Percentiles rank a stretch among this genome's conserved stretches.
These are phyloP conservation scores for Phialocephala subalpina DNA, from an alignment of 2,329 filamentous ascomycete species.

Conservation along the genomic window DNA sequence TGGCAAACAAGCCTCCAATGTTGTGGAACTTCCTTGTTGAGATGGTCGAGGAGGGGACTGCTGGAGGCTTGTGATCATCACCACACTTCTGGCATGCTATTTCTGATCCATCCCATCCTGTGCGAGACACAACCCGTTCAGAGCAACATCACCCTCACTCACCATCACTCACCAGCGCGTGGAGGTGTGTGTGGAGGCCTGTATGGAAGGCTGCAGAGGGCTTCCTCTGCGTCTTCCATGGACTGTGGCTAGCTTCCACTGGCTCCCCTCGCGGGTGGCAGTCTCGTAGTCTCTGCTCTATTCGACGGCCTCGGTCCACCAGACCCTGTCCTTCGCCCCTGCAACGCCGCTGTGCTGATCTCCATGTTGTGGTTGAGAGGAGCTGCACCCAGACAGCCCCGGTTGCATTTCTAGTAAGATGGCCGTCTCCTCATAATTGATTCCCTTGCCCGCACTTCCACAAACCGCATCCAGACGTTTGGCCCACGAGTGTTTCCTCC, in stretches of 20 bases:
- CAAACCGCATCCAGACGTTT: conserved; percentile 32
- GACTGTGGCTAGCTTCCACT: conserved; percentile 3
- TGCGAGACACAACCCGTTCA: too few species aligned
- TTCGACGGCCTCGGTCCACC: conserved; percentile 4
- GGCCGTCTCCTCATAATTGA: conserved; percentile 38
- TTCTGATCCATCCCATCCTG: conserved; percentile 19
- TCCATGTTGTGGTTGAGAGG: conserved; percentile 24
- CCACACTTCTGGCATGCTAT: conserved; percentile 11
- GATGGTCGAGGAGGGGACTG: conserved; percentile 10
- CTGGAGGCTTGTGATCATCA: conserved; percentile 27
- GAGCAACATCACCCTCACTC: neutral
- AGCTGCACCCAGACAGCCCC: conserved; percentile 25
- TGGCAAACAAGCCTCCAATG: conserved; percentile 18
- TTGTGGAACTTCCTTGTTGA: conserved; percentile 24
- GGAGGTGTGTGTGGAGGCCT: conserved; percentile 17
- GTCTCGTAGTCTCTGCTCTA: neutral
- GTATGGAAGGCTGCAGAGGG: conserved; percentile 43
- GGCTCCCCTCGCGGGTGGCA: neutral
- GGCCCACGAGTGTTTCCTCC: conserved; percentile 25
- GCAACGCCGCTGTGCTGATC: conserved; percentile 38
- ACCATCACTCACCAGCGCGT: conserved; percentile 1
- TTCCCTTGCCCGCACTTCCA: conserved; percentile 35
- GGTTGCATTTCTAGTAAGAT: conserved; percentile 25
- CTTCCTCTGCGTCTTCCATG: conserved; percentile 38
- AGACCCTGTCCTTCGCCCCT: conserved; percentile 18